A percentile compares a stretch with the other conserved stretches of the same genome.
These are phyloP conservation scores for Starmerella vaccinii DNA, from an alignment of 805 yeast genomes.

Conservation along the genomic window DNA sequence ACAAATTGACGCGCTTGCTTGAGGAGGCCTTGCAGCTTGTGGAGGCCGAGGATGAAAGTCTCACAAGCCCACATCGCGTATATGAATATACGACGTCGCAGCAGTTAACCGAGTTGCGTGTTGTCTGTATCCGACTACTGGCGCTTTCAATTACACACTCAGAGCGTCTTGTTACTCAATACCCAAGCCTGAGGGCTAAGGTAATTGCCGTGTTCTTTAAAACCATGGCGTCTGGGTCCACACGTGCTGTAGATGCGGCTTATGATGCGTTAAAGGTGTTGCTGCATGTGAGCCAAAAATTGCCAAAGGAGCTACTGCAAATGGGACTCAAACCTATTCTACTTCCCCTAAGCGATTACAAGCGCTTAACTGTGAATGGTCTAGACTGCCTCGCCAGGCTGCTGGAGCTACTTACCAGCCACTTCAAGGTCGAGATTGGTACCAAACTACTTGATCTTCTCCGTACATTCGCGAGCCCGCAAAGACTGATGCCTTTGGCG, in stretches of 20 bases:
- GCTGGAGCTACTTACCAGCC: constrained; percentile 75
- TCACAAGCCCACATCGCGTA: constrained; percentile 76
- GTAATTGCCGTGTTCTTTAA: constrained; percentile 91
- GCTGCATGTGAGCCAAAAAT: constrained; percentile 61
- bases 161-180: constrained; percentile 63
- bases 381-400: constrained; percentile 82
- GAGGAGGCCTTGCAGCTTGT: constrained; percentile 88
- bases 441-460: constrained; percentile 83
- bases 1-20: constrained; percentile 72
- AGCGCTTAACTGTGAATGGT: constrained; percentile 78
- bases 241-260: constrained; percentile 86
- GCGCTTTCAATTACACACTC: constrained; percentile 70
- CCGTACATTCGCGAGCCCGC: constrained; percentile 91
- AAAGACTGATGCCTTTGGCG: constrained; percentile 61
- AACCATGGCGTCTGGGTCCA: constrained; percentile 74
- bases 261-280: constrained; percentile 78
- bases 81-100: constrained; percentile 81
- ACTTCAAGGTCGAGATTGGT: constrained; percentile 95
- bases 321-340: constrained; percentile 91
- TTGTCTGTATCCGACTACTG: constrained; percentile 75
- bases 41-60: constrained; percentile 94
- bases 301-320: constrained; percentile 92
- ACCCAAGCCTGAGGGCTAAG: constrained; percentile 54
- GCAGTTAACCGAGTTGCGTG: constrained; percentile 75
- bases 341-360: constrained; percentile 89